A percentile compares a stretch with the other conserved stretches of the same genome.
These are phyloP conservation scores for Fusarium algeriense DNA, from an alignment of 2,329 filamentous ascomycete genomes.

Conservation along the genomic window DNA sequence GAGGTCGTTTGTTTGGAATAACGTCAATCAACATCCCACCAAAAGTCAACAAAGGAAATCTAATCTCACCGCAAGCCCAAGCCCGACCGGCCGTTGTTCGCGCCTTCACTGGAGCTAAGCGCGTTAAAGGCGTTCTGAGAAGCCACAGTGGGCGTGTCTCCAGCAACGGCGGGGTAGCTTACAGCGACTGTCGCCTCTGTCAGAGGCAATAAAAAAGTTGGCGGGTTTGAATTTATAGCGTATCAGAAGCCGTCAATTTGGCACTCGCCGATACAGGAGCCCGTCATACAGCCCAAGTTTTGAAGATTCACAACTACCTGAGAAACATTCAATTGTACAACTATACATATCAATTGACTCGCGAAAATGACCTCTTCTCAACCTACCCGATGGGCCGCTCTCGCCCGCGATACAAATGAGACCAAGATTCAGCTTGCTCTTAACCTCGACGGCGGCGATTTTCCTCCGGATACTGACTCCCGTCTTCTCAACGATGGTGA, in stretches of 20 bases:
- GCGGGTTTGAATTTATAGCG: conserved; percentile 27
- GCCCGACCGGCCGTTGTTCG: conserved; percentile 10
- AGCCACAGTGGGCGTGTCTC: conserved; percentile 42
- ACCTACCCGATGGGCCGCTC: conserved; percentile 74
- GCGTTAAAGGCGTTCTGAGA: conserved; percentile 37
- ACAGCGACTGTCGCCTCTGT: conserved; percentile 26
- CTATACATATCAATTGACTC: conserved; percentile 27
- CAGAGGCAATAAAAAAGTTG: conserved; percentile 37
- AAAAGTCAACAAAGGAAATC: conserved; percentile 41
- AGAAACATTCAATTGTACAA: conserved; percentile 2
- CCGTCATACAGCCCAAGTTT: conserved; percentile 26
- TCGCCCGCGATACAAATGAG: conserved; percentile 95
- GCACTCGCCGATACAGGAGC: conserved; percentile 49
- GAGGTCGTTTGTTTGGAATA: conserved; percentile 35
- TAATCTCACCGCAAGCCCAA: conserved; percentile 24
- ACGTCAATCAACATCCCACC: conserved; percentile 38
- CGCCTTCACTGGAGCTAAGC: conserved; percentile 26
- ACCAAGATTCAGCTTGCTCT: conserved; percentile 95
- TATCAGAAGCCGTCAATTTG: conserved; percentile 47
- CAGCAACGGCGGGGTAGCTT: conserved; percentile 50
- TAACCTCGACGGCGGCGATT: conserved; percentile 90
- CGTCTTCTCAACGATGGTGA: conserved; percentile 64
- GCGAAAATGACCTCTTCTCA: conserved; percentile 45
- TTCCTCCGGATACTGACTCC: conserved; percentile 73
- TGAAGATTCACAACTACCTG: conserved; percentile 15